phyloP scores from a whole-genome alignment of 2,329 filamentous ascomycete genomes.

The Coniochaeta sp. region DNA sequence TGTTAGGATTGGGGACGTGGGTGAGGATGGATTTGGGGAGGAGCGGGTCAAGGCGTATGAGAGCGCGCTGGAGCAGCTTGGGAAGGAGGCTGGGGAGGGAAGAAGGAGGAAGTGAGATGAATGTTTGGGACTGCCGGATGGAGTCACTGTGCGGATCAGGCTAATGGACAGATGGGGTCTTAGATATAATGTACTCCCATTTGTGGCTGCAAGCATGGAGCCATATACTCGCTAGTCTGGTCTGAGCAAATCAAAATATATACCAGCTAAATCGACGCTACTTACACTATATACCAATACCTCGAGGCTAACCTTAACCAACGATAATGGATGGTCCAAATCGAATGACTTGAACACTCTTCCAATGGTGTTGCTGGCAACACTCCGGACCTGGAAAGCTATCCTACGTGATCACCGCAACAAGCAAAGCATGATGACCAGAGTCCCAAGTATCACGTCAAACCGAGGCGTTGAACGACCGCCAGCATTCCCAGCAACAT shows the following conservation, averaged over 20 bases:
- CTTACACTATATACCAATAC: too few relatives aligned
- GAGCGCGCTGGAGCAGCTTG: conserved; percentile 52
- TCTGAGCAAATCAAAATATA: too few relatives aligned
- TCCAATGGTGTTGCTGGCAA: neutral
- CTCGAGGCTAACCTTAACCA: too few relatives aligned
- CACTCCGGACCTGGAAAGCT: neutral
- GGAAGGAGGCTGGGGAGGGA: conserved; percentile 43
- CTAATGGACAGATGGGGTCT: too few relatives aligned
- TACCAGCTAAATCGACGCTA: too few relatives aligned
- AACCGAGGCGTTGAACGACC: neutral
- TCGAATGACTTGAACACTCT: too few relatives aligned
- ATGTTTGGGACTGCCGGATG: too few relatives aligned
- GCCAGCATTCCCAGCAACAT: neutral
- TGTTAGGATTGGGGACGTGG: conserved; percentile 36
- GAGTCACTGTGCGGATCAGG: too few relatives aligned
- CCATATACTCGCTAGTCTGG: too few relatives aligned
- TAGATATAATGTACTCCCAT: too few relatives aligned
- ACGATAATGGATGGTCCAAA: too few relatives aligned
- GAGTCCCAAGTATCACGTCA: conserved; percentile 4
- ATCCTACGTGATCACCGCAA: neutral
- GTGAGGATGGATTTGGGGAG: conserved; percentile 36
- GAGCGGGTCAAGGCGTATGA: conserved; percentile 41
- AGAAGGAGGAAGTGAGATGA: conserved; percentile 7
- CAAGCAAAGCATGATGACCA: conserved; percentile 14
- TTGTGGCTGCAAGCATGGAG: too few relatives aligned